Base-by-base conservation (phyloP, 2,329 filamentous ascomycete genomes). In the Chaetomium globosum region DNA sequence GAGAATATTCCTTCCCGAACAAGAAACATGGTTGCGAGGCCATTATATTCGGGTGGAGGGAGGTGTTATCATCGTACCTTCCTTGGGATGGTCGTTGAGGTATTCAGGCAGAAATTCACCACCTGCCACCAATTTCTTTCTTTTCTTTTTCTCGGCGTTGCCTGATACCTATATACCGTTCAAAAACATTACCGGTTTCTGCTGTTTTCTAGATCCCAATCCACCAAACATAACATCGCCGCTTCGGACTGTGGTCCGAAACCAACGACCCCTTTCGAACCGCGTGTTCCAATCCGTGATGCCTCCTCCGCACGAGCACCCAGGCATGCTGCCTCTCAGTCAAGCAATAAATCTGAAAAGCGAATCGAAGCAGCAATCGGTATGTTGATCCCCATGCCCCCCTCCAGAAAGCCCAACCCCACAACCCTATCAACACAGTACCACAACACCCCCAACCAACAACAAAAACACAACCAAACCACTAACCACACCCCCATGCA, bases 311-410 rank as follows among this genome's bases (percentile, higher is more conserved):
- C 23, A 6, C 67, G 65, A 36, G 23, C 59, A 26, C 30, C 53
- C 43, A 64, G 53, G 43, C 49, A 59, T 33, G 52, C 9, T 53
- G 28, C 59, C 48, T 61, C 52, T 8, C 59, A 36, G n/a, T 51
- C 56, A 21, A n/a, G 28, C 26, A 23, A 48, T n/a, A 68, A 69
- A 26, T 53, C 53, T 0, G 66, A 70, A 28, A 69, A 62, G 52
- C 65, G 59, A 21, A 63, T 72, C 28, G 70, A 69, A 52, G 65
- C 64, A 36, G 65, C 70, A 7, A 53, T 71, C 28, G 68, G 70
- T 72, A 59, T 16, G 59, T 62, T 16, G 9, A 5, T 7, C 33
- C 33, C 43, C 26, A 3, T 30, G 12, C 31, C 16, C 30, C 26
- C 26, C 26, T 26, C 26, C 26, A 26, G 2, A 26, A 26, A 26